Evolutionary conservation across 208 protist species (phyloP).

Genomic region (Leishmania martiniquensis): DNA sequence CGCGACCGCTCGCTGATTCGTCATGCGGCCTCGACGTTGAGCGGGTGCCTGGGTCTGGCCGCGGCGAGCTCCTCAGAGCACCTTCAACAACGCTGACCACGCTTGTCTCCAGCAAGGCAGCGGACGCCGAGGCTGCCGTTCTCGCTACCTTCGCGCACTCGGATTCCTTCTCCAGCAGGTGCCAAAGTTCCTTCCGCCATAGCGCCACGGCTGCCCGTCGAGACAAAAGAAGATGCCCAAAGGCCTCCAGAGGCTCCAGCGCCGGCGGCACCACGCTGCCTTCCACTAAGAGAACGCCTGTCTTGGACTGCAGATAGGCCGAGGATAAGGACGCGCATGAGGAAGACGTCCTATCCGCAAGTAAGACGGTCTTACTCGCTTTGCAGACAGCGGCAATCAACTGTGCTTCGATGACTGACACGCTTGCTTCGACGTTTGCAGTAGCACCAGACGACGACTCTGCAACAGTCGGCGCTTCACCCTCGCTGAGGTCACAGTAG

Average conservation of each 20-base stretch:
- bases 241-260: conserved; percentile 5
- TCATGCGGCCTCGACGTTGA: background rate
- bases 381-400: conserved; percentile 5
- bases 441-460: no score
- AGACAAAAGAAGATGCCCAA: conserved; percentile 20
- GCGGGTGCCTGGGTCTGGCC: background rate
- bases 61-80: background rate
- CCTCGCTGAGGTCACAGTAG: background rate
- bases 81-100: background rate
- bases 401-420: background rate
- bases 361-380: background rate
- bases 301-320: background rate
- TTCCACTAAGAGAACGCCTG: conserved; percentile 5
- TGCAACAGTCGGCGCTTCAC: background rate
- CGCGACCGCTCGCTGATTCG: background rate
- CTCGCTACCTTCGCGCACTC: background rate
- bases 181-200: background rate
- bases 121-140: background rate
- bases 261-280: background rate
- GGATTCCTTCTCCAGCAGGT: background rate
- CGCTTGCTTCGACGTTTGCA: background rate
- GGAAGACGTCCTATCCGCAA: background rate
- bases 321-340: background rate
- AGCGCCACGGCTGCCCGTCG: conserved; percentile 4
- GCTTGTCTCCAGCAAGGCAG: background rate